A percentile compares a stretch with the other conserved stretches of the same genome.
Conservation (phyloP, 768 basidiomycete species). For the Boletus speciosus region DNA sequence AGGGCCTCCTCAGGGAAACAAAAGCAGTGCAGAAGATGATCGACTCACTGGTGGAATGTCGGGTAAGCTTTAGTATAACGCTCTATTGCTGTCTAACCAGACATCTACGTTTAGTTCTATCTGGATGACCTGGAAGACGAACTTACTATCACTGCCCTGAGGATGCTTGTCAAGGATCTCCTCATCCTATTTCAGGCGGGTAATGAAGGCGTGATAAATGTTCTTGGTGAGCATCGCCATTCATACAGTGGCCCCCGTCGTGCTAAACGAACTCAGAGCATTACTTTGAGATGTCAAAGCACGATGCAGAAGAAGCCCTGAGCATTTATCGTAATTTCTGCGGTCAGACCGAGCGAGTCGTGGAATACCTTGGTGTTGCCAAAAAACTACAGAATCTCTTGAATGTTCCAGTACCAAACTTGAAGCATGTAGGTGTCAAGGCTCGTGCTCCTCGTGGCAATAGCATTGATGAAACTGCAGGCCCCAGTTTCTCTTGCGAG, state of each 20-base stretch:
- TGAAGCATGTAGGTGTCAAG: constrained; percentile 69
- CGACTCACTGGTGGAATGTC: constrained; percentile 81
- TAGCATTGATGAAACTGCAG: constrained; percentile 37
- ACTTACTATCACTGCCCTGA: constrained; percentile 79
- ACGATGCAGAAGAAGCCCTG: constrained; percentile 85
- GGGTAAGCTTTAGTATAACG: constrained; percentile 49
- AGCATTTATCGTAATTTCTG: constrained; percentile 92
- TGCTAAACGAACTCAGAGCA: constrained; percentile 56
- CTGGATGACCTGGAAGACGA: constrained; percentile 91
- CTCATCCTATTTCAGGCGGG: constrained; percentile 93
- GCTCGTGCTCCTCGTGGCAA: not conserved
- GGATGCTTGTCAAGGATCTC: constrained; percentile 95
- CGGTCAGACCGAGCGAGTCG: constrained; percentile 86
- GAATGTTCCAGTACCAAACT: constrained; percentile 90
- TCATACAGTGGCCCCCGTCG: constrained; percentile 8
- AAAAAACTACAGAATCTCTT: constrained; percentile 90
- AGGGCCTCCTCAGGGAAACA: constrained; percentile 90
- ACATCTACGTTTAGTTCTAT: constrained; percentile 64
- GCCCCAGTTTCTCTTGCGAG: constrained; percentile 94
- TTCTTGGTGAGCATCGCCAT: constrained; percentile 53
- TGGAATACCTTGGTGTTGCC: constrained; percentile 89
- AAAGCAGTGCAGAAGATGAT: constrained; percentile 88
- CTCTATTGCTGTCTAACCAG: not conserved
- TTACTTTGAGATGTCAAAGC: constrained; percentile 97
- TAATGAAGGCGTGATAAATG: constrained; percentile 90